Conservation (phyloP, 2,329 filamentous ascomycete species). For the Colletotrichum simmondsii region DNA sequence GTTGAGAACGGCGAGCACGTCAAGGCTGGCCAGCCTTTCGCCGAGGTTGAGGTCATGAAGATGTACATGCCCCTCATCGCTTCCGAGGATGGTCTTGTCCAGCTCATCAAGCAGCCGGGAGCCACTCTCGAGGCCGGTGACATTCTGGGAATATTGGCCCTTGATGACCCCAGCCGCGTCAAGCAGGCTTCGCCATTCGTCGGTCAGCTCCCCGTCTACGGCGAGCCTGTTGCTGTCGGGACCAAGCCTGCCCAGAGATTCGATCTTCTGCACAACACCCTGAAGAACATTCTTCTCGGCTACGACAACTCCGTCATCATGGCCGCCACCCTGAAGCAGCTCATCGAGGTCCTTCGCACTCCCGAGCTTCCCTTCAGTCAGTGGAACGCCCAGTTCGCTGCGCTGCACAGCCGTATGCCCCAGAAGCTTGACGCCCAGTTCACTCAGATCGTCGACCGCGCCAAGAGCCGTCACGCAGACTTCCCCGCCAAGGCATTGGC, state of each 20-base stretch:
- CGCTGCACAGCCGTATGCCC: slow-evolving; percentile 96
- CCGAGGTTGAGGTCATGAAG: slow-evolving; percentile 99
- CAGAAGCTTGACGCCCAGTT: slow-evolving; percentile 89
- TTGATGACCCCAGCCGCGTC: slow-evolving; percentile 95
- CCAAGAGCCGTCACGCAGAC: slow-evolving; percentile 80
- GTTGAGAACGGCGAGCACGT: slow-evolving; percentile 96
- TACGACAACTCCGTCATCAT: slow-evolving; percentile 99
- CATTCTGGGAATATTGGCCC: slow-evolving; percentile 94
- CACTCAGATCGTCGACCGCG: slow-evolving; percentile 85
- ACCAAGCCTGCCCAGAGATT: slow-evolving; percentile 93
- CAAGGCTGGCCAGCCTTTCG: slow-evolving; percentile 90
- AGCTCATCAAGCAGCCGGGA: slow-evolving; percentile 98
- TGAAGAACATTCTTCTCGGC: slow-evolving; percentile 89
- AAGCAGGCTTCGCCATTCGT: slow-evolving; percentile 97
- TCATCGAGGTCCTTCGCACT: slow-evolving; percentile 90
- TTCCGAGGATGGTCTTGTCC: slow-evolving; percentile 94
- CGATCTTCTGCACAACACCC: slow-evolving; percentile 77
- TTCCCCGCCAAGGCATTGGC: slow-evolving; percentile 91
- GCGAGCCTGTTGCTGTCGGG: slow-evolving; percentile 86
- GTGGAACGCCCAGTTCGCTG: slow-evolving; percentile 95
- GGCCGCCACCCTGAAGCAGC: slow-evolving; percentile 84
- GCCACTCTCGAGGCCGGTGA: slow-evolving; percentile 98
- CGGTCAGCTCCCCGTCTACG: slow-evolving; percentile 88
- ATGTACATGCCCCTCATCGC: slow-evolving; percentile 99
- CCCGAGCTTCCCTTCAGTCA: slow-evolving; percentile 94